Percentiles rank a stretch among this genome's conserved stretches.
Conservation (phyloP, 257 asterid species). For the Solanum lycopersicoides region DNA sequence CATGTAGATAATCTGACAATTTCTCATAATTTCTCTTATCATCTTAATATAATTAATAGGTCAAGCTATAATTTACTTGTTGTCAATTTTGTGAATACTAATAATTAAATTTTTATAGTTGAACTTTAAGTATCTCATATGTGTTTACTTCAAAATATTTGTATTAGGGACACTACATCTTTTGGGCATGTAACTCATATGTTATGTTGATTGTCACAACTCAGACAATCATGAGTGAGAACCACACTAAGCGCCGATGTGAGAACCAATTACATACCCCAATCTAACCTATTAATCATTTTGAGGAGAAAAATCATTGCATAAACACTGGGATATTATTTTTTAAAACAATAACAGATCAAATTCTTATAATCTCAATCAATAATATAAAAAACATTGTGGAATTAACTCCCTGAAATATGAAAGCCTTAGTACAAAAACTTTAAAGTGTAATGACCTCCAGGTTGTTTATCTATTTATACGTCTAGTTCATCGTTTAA, state of each 20-base stretch:
- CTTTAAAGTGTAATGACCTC: not conserved
- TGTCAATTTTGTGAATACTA: too few relatives aligned
- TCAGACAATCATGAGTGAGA: not conserved
- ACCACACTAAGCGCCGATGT: not conserved
- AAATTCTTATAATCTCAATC: not conserved
- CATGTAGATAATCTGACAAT: not conserved
- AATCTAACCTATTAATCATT: not conserved
- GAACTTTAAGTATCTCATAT: too few relatives aligned
- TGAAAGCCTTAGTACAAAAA: too few relatives aligned
- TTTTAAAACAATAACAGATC: too few relatives aligned
- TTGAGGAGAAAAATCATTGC: too few relatives aligned
- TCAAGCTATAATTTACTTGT: not conserved
- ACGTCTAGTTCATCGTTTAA: too few relatives aligned
- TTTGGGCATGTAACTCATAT: not conserved
- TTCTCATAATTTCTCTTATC: not conserved
- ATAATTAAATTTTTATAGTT: too few relatives aligned
- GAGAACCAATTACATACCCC: not conserved
- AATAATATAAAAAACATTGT: too few relatives aligned
- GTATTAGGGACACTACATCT: too few relatives aligned
- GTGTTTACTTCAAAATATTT: too few relatives aligned
- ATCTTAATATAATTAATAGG: too few relatives aligned
- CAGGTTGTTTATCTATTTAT: not conserved
- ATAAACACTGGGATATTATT: not conserved
- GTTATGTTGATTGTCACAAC: not conserved
- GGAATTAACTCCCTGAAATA: not conserved